Base-by-base conservation (phyloP, 768 basidiomycete genomes). In the Tricholoma terreum region DNA sequence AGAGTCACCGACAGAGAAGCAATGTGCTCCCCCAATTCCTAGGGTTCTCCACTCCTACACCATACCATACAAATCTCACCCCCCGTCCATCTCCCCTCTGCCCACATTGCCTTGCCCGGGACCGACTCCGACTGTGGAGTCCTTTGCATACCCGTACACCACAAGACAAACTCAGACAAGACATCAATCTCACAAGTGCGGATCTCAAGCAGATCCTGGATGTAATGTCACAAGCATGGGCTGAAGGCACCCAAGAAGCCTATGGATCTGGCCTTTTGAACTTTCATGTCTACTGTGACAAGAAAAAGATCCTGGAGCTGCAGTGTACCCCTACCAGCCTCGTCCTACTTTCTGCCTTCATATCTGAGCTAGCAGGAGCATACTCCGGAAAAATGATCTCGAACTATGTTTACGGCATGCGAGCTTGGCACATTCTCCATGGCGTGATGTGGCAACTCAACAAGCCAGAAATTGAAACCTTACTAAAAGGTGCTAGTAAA, bases 361-460 rank as follows among this genome's bases (percentile, higher is more conserved):
- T 19, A 7, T 3, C 43, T 9, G 12, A 15, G 1, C 56, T 69
- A 0, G 70, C 72, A 0, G 77, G 76, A 0, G 33, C 68, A 0
- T 76, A 76, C 55, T 55, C 76, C 0, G 67, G 65, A 0, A 57
- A 50, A 14, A 67, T 75, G 0, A 58, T 81, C 0, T 34, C 50
- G 1, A 80, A 79, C 64, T 79, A 76, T 52, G 17, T 79, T 0
- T 58, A 60, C 1, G 75, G 73, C 2, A 3, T 46, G 6, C 43
- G 48, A 5, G 22, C 22, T 6, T 49, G 48, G 48, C 48, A 49
- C 11, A 21, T 46, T 4, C n/a, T 46, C 2, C 45, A 46, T 10
- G 19, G 45, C 19, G 5, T 46, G 4, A 27, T 4, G 21, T 46
- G 12, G n/a, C 12, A n/a, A 2, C 12, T 46, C n/a, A 46, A 21